A percentile compares a stretch with the other conserved stretches of the same genome.
phyloP scores from a whole-genome alignment of 805 yeast genomes.

The Komagataella phaffii region DNA sequence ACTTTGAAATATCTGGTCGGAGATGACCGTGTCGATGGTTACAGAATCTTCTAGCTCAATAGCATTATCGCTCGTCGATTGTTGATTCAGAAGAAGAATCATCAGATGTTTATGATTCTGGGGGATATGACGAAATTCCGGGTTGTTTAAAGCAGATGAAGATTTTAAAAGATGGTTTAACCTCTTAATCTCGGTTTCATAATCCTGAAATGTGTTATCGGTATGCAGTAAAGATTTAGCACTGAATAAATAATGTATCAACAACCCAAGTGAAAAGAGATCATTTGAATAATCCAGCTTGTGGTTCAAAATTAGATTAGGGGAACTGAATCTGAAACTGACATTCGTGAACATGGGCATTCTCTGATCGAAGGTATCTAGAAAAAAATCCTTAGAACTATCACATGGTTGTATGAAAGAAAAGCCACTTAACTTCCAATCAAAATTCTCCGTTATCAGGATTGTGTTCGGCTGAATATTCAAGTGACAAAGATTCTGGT shows the following conservation, averaged over 20 bases:
- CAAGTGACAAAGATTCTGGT: conserved; percentile 62
- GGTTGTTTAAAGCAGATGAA: not conserved
- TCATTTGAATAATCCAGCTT: conserved; percentile 59
- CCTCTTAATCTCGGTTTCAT: conserved; percentile 39
- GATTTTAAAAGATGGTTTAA: conserved; percentile 5
- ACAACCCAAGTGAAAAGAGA: conserved; percentile 70
- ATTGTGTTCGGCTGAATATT: conserved; percentile 70
- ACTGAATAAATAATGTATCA: conserved; percentile 60
- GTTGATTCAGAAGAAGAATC: not conserved
- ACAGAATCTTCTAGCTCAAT: conserved; percentile 22
- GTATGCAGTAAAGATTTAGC: conserved; percentile 28
- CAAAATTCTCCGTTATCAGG: conserved; percentile 70
- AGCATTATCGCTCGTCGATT: conserved; percentile 1
- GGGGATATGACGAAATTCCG: not conserved
- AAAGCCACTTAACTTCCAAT: conserved; percentile 88
- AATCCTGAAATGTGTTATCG: conserved; percentile 35
- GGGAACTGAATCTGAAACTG: conserved; percentile 68
- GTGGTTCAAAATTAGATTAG: conserved; percentile 63
- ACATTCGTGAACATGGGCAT: conserved; percentile 62
- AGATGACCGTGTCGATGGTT: conserved; percentile 48
- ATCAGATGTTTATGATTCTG: not conserved
- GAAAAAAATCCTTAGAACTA: conserved; percentile 41
- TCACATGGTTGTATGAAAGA: conserved; percentile 33
- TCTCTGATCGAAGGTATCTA: conserved; percentile 64
- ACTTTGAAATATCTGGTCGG: conserved; percentile 67